Conservation (phyloP, 768 basidiomycete species). For the Pulveroboletus sp. region DNA sequence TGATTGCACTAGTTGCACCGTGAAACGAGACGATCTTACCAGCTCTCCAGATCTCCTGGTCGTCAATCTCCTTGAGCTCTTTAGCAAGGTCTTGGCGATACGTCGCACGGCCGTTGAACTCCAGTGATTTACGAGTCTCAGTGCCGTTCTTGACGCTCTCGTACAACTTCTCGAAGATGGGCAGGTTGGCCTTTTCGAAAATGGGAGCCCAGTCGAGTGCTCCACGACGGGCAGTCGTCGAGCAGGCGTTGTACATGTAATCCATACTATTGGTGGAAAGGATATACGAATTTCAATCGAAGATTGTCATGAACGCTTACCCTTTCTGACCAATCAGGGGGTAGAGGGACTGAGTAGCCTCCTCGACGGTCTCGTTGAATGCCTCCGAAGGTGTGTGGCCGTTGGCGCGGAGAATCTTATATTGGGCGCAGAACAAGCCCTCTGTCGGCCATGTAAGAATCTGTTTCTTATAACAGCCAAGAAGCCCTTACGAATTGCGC, state of each 20-base stretch:
- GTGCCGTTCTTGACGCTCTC: constrained; percentile 91
- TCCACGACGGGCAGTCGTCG: constrained; percentile 97
- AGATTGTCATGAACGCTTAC: constrained; percentile 37
- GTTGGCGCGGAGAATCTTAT: constrained; percentile 94
- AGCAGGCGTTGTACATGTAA: constrained; percentile 99
- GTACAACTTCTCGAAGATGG: constrained; percentile 94
- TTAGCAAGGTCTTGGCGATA: constrained; percentile 91
- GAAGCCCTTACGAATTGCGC: constrained; percentile 86
- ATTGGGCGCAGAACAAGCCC: constrained; percentile 98
- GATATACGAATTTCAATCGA: too few species aligned
- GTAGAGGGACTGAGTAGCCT: constrained; percentile 98
- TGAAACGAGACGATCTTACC: constrained; percentile 41
- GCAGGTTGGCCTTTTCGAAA: constrained; percentile 91
- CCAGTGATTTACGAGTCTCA: constrained; percentile 94
- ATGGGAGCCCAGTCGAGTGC: constrained; percentile 99
- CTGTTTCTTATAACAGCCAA: neutral
- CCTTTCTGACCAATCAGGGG: constrained; percentile 95
- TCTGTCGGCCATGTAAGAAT: constrained; percentile 41
- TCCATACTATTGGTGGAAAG: constrained; percentile 68
- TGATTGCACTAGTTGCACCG: neutral
- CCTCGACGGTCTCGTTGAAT: constrained; percentile 99
- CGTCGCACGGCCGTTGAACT: constrained; percentile 89
- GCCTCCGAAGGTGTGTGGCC: constrained; percentile 97
- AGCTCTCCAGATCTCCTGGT: constrained; percentile 98
- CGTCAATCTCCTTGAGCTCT: constrained; percentile 92